Evolutionary conservation across 2,329 filamentous ascomycete genomes (phyloP).

Genomic region (Fusarium neocosmosporiellum): DNA sequence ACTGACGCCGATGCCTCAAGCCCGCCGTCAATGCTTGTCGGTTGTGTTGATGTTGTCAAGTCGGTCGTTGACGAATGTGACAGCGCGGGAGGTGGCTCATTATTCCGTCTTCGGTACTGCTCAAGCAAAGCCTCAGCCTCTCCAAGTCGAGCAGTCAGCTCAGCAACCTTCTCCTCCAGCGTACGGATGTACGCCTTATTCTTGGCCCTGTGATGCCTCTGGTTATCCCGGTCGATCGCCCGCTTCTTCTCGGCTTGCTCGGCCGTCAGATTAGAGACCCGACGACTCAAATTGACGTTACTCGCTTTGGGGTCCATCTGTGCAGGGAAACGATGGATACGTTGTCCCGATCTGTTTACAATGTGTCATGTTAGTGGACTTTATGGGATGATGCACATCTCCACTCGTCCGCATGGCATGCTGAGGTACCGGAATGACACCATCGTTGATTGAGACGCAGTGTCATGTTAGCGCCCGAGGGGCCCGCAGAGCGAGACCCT

Average conservation of each 20-base stretch:
- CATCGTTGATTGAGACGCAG: not conserved
- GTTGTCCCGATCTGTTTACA: not conserved
- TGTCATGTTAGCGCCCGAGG: not conserved
- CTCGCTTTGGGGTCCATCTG: not conserved
- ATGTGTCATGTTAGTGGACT: not conserved
- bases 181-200: not conserved
- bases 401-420: not conserved
- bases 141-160: not conserved
- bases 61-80: not conserved
- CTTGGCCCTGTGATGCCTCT: not conserved
- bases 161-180: not conserved
- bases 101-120: not conserved
- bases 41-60: not conserved
- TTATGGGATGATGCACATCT: not conserved
- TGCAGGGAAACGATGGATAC: not conserved
- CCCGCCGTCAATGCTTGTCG: not conserved
- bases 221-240: constrained; percentile 1
- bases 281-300: not conserved
- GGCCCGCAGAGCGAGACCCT: not conserved
- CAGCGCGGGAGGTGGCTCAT: not conserved
- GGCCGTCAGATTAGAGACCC: not conserved
- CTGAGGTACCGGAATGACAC: not conserved
- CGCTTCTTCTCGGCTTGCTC: constrained; percentile 2
- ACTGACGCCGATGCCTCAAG: not conserved
- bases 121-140: not conserved